Evolutionary conservation across 2,329 filamentous ascomycete genomes (phyloP), one percentile per base, ranked within the genome.

Genomic region (Gyromitra esculenta): DNA sequence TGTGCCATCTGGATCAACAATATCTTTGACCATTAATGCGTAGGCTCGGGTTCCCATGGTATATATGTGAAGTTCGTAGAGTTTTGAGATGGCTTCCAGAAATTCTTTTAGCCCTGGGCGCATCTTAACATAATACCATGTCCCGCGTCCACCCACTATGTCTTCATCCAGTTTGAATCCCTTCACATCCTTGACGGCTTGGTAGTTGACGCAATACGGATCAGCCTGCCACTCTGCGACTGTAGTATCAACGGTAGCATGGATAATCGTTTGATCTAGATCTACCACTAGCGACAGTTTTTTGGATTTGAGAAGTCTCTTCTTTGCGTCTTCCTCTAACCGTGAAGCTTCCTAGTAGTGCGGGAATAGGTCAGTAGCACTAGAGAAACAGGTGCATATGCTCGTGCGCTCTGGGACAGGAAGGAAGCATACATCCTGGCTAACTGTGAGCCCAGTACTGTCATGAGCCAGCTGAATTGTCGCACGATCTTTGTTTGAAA

Each of bases 31-130:
- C 77, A 93, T 91, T 80, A 94, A 88, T 8, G 96, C 96, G 82
- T 99, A 99, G n/a, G 95, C 93, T 79, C 96, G 89, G 25, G 96
- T 99, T 73, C 95, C 96, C 96, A 99, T 99, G 56, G 96, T 99
- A 85, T 99, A 99, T 78, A 99, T 95, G 83, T 99, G 96, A 81
- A 98, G 87, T 85, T 99, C 96, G 84, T 96, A 99, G 81, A 96
- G 86, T 81, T 90, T 88, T 0, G 93, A 89, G 62, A 97, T 88
- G 67, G 89, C 88, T 75, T 92, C 87, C 63, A 99, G 86, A 82
- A 99, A 99, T 54, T 91, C 88, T 78, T 89, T 87, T 65, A 98
- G 85, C 1, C 94, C 94, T 0, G 96, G 96, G 45, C 96, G 92
- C 85, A 97, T 90, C 85, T 99, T 99, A 86, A 99, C 97, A 84